Base-by-base conservation (phyloP, 225 moss, liverwort and hornwort species). In the Neckera pumila region DNA sequence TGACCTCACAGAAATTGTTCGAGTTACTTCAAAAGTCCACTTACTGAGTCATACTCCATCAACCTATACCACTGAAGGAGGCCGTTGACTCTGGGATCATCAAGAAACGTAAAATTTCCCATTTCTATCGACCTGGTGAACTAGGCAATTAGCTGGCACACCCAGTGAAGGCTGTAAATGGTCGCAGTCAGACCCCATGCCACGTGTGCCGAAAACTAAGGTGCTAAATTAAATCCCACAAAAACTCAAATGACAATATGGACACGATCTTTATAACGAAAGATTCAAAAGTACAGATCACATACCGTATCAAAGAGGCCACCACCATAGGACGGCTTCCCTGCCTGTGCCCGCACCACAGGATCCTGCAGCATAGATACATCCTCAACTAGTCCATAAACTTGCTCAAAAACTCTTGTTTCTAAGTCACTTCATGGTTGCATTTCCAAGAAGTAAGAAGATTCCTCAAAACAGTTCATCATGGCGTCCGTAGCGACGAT, bases 281-380 rank as follows among this genome's bases (percentile, higher is more conserved):
- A 67, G 27, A n/a, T 49, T 28, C 34, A 58, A 61, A 62, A 80
- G 74, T 73, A 61, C 16, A 80, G 83, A 79, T 79, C 45, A 79
- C 88, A 67, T 92, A 96, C 96, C 94, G 92, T 63, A 85, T 98
- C 97, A 88, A 92, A 98, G 49, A 94, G 95, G 43, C 93, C 92
- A 86, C 93, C 93, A 81, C 96, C 98, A 89, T 96, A 97, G 14
- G 93, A 91, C 56, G 90, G 87, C 77, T 93, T 95, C 85, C 65
- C 90, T 72, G 95, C 92, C 88, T 96, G 95, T 43, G 96, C 96
- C 80, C 97, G 95, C 45, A 97, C 95, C 73, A 90, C 89, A 45
- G 96, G 98, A 96, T 98, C 98, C 98, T 98, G 92, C 89, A 90
- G 60, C 84, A 89, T 47, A 89, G 51, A 81, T 34, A 65, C 84